A percentile compares a stretch with the other conserved stretches of the same genome.
Conservation (phyloP, 768 basidiomycete genomes). For the Bullera alba region DNA sequence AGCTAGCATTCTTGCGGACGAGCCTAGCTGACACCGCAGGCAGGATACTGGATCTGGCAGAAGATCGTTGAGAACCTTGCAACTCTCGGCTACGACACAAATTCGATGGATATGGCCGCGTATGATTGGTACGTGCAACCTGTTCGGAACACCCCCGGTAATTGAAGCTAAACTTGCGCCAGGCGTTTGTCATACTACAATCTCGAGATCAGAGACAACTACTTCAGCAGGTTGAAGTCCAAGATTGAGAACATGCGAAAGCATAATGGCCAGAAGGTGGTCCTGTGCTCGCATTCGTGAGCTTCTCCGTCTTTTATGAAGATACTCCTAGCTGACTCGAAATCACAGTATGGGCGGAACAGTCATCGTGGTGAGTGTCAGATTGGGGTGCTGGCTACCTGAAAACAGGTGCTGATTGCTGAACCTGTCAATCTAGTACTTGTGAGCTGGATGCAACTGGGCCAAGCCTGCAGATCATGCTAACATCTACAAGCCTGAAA, state of each 20-base stretch:
- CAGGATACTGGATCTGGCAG: constrained; percentile 92
- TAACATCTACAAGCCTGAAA: constrained; percentile 62
- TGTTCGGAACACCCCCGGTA: background rate
- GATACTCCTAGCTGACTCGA: constrained; percentile 2
- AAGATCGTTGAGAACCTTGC: constrained; percentile 82
- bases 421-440: constrained; percentile 60
- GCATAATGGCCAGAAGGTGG: constrained; percentile 68
- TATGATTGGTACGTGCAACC: constrained; percentile 77
- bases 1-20: constrained; percentile 7
- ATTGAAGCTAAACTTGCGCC: background rate
- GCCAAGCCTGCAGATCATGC: background rate
- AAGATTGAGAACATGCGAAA: constrained; percentile 73
- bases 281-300: constrained; percentile 57
- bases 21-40: constrained; percentile 1
- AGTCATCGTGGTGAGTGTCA: constrained; percentile 28
- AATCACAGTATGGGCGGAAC: constrained; percentile 45
- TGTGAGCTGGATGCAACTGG: constrained; percentile 55
- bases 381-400: background rate
- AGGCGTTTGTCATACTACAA: constrained; percentile 59
- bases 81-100: constrained; percentile 77
- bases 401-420: background rate
- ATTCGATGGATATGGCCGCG: constrained; percentile 44
- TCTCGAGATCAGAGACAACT: constrained; percentile 60
- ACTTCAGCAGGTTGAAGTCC: constrained; percentile 55
- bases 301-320: too few relatives aligned